Conservation (phyloP, 148 eudicot genomes). For the Chenopodium album region DNA sequence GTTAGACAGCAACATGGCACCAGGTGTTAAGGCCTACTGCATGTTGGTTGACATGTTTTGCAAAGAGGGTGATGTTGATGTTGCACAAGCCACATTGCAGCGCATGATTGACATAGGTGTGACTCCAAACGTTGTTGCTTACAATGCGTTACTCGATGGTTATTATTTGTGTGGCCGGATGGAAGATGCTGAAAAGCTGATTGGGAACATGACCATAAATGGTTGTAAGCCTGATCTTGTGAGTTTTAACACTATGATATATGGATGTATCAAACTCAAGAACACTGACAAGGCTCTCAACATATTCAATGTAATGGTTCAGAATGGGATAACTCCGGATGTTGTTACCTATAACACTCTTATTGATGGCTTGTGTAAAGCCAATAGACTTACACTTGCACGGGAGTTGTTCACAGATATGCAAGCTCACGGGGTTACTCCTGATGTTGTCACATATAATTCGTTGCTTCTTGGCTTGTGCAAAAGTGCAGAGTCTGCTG, state of each 20-base stretch:
- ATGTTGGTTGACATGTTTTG: conserved; percentile 1
- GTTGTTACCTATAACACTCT: conserved; percentile 5
- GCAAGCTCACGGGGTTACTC: not conserved
- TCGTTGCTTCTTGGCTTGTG: not conserved
- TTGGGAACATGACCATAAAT: not conserved
- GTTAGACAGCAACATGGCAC: not conserved
- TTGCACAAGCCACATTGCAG: not conserved
- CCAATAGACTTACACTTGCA: not conserved
- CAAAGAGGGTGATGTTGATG: conserved; percentile 13
- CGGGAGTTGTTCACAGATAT: not conserved
- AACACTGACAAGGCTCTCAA: not conserved
- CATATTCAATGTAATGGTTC: not conserved
- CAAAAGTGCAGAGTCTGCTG: no score
- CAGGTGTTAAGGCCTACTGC: no score
- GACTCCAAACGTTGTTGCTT: conserved; percentile 3
- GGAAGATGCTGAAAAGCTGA: conserved; percentile 1
- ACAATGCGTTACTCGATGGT: conserved; percentile 22
- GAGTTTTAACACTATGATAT: no score
- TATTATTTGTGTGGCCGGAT: conserved; percentile 20
- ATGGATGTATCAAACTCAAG: not conserved
- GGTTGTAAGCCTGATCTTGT: no score
- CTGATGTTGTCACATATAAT: not conserved
- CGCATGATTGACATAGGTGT: not conserved
- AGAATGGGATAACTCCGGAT: not conserved
- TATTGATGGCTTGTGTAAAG: conserved; percentile 11